A percentile compares a stretch with the other conserved stretches of the same genome.
These are phyloP conservation scores for Jackrogersella minutella DNA, from an alignment of 495 filamentous ascomycete species.

Conservation along the genomic window DNA sequence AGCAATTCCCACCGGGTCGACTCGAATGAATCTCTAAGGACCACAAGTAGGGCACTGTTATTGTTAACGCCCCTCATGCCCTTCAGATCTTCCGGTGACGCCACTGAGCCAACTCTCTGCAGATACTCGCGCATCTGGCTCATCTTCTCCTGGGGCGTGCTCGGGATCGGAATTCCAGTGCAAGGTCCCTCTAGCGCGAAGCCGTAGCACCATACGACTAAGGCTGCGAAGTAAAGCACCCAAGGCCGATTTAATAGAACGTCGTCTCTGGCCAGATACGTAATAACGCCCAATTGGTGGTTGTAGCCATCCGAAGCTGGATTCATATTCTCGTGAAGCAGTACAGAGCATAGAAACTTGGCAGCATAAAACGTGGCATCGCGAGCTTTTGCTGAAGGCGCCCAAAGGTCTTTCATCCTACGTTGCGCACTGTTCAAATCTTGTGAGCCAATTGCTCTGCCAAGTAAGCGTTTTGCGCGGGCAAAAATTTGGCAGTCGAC, in stretches of 20 bases:
- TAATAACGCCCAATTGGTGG: slow-evolving; percentile 46
- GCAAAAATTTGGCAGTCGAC: slow-evolving; percentile 98
- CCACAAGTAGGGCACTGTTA: slow-evolving; percentile 82
- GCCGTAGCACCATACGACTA: slow-evolving; percentile 96
- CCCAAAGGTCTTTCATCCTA: slow-evolving; percentile 90
- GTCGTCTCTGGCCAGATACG: slow-evolving; percentile 87
- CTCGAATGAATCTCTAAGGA: slow-evolving; percentile 81
- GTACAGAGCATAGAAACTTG: slow-evolving; percentile 81
- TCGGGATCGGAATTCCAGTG: slow-evolving; percentile 54
- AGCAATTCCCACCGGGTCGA: slow-evolving; percentile 91
- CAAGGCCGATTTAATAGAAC: slow-evolving; percentile 91
- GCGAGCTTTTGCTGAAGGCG: slow-evolving; percentile 87
- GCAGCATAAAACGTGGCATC: slow-evolving; percentile 95
- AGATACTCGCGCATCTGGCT: slow-evolving; percentile 84
- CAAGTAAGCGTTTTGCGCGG: slow-evolving; percentile 81
- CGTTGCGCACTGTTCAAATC: slow-evolving; percentile 83
- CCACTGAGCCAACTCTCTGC: slow-evolving; percentile 72
- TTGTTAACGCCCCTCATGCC: slow-evolving; percentile 78
- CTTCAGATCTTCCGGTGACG: slow-evolving; percentile 83
- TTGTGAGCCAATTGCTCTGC: slow-evolving; percentile 80
- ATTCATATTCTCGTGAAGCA: slow-evolving; percentile 63
- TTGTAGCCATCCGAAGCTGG: slow-evolving; percentile 31
- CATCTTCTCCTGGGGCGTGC: slow-evolving; percentile 69
- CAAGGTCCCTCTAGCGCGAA: slow-evolving; percentile 88
- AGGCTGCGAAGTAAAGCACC: slow-evolving; percentile 93